Percentiles rank a stretch among this genome's conserved stretches.
These are phyloP conservation scores for Sugiyamaella americana DNA, from an alignment of 805 yeast genomes.

Conservation along the genomic window DNA sequence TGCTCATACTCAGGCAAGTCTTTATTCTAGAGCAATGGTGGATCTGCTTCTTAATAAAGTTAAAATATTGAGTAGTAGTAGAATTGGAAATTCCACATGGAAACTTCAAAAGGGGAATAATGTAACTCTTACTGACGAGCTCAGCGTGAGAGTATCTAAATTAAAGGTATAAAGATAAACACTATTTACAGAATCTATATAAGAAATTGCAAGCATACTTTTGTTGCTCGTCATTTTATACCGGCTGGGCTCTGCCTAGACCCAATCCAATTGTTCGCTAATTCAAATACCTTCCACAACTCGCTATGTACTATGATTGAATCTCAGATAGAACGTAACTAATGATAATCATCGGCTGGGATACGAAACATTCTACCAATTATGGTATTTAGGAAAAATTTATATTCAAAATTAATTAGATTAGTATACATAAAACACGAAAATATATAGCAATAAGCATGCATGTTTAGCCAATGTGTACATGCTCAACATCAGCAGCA, in stretches of 20 bases:
- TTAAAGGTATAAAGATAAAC: background rate
- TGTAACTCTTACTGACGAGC: no score
- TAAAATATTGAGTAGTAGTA: background rate
- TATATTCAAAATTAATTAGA: no score
- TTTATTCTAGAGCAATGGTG: background rate
- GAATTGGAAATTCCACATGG: background rate
- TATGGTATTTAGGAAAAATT: no score
- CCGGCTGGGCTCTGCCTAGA: slow-evolving; percentile 1
- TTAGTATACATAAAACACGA: background rate
- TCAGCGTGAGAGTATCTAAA: no score
- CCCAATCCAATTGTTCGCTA: background rate
- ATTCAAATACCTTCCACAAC: no score
- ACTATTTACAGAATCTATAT: background rate
- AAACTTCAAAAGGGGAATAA: no score
- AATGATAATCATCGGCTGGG: no score
- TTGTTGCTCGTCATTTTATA: background rate
- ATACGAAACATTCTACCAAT: no score
- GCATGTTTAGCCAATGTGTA: background rate
- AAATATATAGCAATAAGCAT: background rate
- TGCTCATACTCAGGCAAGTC: background rate
- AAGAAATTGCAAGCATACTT: background rate
- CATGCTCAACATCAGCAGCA: slow-evolving; percentile 2
- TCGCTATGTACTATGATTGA: background rate
- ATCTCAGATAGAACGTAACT: background rate
- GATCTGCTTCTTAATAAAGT: background rate